Conservation (phyloP, 306 rosid species). For the Dicorynia guianensis region DNA sequence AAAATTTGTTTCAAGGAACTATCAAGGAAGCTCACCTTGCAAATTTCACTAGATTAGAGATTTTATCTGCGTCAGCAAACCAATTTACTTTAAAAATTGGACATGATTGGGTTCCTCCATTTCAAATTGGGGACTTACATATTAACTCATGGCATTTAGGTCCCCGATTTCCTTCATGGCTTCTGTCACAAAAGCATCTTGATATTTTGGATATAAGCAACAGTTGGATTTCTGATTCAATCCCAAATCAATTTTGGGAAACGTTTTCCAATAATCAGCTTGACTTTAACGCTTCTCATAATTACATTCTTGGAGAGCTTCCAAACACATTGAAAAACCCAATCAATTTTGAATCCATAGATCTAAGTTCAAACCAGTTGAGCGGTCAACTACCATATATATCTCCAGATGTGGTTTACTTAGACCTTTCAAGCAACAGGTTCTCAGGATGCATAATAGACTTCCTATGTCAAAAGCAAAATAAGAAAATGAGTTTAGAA, state of each 20-base stretch:
- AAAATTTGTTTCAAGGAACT: neutral
- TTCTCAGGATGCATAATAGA: constrained; percentile 8
- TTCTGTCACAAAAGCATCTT: constrained; percentile 18
- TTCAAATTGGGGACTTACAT: rapidly evolving
- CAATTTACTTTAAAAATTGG: neutral
- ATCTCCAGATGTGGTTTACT: rapidly evolving
- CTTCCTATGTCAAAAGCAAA: neutral
- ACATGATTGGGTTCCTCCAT: constrained; percentile 30
- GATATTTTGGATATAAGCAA: neutral
- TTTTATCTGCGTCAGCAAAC: neutral
- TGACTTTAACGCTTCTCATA: constrained; percentile 14
- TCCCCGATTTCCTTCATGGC: constrained; percentile 39
- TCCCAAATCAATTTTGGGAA: constrained; percentile 33
- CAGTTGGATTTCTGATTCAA: neutral
- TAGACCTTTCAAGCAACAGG: constrained; percentile 37
- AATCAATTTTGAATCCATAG: rapidly evolving
- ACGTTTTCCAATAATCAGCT: rapidly evolving
- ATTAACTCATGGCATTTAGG: constrained; percentile 28
- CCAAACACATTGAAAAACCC: neutral
- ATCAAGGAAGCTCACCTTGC: neutral
- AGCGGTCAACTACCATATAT: neutral
- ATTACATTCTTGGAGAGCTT: constrained; percentile 33
- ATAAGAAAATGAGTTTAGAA: neutral
- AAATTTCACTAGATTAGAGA: neutral
- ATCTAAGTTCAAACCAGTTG: constrained; percentile 26